Conservation (phyloP, 2,329 filamentous ascomycete genomes). For the Magnaporthiopsis poae region DNA sequence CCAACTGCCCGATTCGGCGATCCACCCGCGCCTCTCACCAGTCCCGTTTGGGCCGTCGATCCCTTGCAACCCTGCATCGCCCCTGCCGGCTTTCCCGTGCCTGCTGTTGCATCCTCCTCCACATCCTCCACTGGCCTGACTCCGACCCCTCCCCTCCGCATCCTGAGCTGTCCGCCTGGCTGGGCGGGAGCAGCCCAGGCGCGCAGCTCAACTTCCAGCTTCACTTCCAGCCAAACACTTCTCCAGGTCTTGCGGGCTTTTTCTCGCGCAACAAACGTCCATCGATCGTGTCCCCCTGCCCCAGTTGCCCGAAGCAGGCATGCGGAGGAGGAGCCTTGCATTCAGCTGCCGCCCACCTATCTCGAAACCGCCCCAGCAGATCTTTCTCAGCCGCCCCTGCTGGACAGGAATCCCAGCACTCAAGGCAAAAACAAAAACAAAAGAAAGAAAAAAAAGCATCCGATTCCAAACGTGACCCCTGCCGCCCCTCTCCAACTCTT, state of each 20-base stretch:
- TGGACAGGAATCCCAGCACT: slow-evolving; percentile 9
- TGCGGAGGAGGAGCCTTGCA: slow-evolving; percentile 10
- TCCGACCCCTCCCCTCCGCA: too few relatives aligned
- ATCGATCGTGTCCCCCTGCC: too few relatives aligned
- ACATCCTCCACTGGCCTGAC: slow-evolving; percentile 9
- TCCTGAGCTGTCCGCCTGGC: too few relatives aligned
- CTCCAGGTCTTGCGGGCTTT: too few relatives aligned
- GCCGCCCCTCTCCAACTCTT: slow-evolving; percentile 9
- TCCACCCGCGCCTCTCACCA: background rate
- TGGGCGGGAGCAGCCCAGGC: too few relatives aligned
- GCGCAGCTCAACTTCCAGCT: too few relatives aligned
- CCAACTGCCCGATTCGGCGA: too few relatives aligned
- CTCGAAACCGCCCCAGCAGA: slow-evolving; percentile 18
- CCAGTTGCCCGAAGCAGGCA: too few relatives aligned
- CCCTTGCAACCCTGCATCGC: background rate
- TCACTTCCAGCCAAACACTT: too few relatives aligned
- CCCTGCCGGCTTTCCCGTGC: slow-evolving; percentile 1
- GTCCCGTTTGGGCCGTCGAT: background rate
- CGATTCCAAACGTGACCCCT: slow-evolving; percentile 12
- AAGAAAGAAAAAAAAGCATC: slow-evolving; percentile 11
- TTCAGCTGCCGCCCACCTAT: slow-evolving; percentile 22
- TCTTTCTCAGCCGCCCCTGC: slow-evolving; percentile 4
- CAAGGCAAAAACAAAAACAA: too few relatives aligned
- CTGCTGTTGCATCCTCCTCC: slow-evolving; percentile 10
- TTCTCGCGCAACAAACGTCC: too few relatives aligned